Evolutionary conservation across 192 early-diverging fungal genomes (phyloP), one percentile per base, ranked within the genome.

Genomic region (Coemansia umbellata): DNA sequence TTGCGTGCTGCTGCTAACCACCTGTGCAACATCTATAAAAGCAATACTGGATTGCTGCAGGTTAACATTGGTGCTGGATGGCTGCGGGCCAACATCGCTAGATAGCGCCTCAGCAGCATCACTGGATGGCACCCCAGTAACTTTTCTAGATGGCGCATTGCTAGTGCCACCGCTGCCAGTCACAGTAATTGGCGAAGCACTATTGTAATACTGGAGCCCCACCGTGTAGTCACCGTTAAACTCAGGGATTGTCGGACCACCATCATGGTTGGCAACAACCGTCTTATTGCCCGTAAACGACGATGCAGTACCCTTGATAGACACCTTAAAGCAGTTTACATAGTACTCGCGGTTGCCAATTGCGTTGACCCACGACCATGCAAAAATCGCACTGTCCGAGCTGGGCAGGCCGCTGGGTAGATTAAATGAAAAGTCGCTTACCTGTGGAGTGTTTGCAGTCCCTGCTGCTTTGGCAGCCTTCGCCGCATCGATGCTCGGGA

Each of bases 311-410:
- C 81, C 79, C 7, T 58, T 47, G 59, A 87, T 80, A 41, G 79
- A 74, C 30, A 89, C 73, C 63, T 87, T 83, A 17, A 81, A 84
- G 57, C 85, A 87, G 49, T 83, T 80, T 80, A 81, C 83, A 61
- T 89, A 89, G 51, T 77, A 86, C 67, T 89, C 87, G 33, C 80
- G 78, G 58, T 83, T 83, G 3, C 82, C 85, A 15, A 81, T 58
- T 18, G 85, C 84, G 43, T 84, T 85, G 37, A 84, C 83, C 87
- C 87, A 89, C 13, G 81, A 60, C 84, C 85, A 87, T 5, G 76
- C 78, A 19, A 84, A 79, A 6, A 77, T 37, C 6, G 60, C 78
- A 2, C 39, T 51, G 31, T 74, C 61, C 10, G 54, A 53, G 27
- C 51, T 45, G 5, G 85, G 85, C 37, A 81, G 50, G 8, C 60